These are phyloP conservation scores for Boletus edulis DNA, from an alignment of 768 basidiomycete species.

Conservation along the genomic window DNA sequence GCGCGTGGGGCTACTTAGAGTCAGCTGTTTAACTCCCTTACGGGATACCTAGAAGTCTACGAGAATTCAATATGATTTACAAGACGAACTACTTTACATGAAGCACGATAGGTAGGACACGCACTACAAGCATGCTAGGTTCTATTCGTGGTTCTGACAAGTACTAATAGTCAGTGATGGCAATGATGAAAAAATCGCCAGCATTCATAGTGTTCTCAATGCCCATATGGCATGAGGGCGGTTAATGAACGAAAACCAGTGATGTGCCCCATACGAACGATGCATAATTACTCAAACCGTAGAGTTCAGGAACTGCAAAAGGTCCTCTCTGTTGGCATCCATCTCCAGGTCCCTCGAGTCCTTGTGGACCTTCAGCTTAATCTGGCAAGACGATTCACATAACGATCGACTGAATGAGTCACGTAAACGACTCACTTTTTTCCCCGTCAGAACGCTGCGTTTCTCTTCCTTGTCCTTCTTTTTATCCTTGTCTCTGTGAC, in stretches of 20 bases:
- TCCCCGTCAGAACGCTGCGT: slow-evolving; percentile 58
- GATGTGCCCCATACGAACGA: neutral
- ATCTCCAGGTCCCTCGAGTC: slow-evolving; percentile 54
- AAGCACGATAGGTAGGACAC: no score
- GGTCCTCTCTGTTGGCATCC: slow-evolving; percentile 52
- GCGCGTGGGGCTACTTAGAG: no score
- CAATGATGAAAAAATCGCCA: neutral
- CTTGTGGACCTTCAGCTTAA: slow-evolving; percentile 63
- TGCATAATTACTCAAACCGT: slow-evolving; percentile 35
- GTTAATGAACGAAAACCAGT: neutral
- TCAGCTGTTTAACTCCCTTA: no score
- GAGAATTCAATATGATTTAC: no score
- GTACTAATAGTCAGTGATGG: neutral
- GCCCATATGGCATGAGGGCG: neutral
- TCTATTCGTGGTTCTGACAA: neutral
- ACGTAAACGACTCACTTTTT: slow-evolving; percentile 42
- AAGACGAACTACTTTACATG: no score
- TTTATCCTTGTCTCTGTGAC: slow-evolving; percentile 34
- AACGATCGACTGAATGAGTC: neutral
- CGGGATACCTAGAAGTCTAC: no score
- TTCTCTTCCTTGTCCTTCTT: slow-evolving; percentile 44
- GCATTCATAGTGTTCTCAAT: neutral
- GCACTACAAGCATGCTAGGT: no score
- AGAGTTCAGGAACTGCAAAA: slow-evolving; percentile 56
- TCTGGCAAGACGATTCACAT: slow-evolving; percentile 33